Evolutionary conservation across 1,139 yeast genomes (phyloP).

Genomic region (Hansenula sp.): DNA sequence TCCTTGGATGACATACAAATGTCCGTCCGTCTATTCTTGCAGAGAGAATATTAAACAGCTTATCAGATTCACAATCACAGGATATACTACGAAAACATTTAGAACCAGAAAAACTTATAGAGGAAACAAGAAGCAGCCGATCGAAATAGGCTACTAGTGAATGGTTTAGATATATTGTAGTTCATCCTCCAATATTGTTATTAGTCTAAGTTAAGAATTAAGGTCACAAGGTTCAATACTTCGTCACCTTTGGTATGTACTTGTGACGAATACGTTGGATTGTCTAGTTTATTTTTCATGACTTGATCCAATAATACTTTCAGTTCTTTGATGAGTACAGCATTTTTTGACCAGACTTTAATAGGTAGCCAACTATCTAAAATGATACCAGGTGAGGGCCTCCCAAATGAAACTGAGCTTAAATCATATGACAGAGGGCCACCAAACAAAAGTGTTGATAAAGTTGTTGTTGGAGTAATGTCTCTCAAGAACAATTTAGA

Average conservation of each 20-base stretch:
- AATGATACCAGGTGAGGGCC: slow-evolving; percentile 59
- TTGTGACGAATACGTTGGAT: slow-evolving; percentile 26
- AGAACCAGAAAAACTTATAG: no score
- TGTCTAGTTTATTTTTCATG: slow-evolving; percentile 53
- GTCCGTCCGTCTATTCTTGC: no score
- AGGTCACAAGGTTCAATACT: slow-evolving; percentile 31
- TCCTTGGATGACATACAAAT: no score
- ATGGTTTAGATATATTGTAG: no score
- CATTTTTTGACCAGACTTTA: slow-evolving; percentile 91
- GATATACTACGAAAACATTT: no score
- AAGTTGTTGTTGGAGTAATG: slow-evolving; percentile 71
- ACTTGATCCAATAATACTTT: slow-evolving; percentile 63
- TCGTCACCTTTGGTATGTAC: slow-evolving; percentile 24
- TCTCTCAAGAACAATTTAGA: slow-evolving; percentile 68
- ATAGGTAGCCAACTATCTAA: slow-evolving; percentile 81
- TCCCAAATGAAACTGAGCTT: slow-evolving; percentile 30
- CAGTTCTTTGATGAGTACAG: slow-evolving; percentile 72
- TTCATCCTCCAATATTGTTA: no score
- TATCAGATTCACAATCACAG: no score
- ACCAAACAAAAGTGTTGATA: slow-evolving; percentile 75
- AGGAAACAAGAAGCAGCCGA: no score
- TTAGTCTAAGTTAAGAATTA: slow-evolving; percentile 10
- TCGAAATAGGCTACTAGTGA: no score
- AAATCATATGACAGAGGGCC: slow-evolving; percentile 73
- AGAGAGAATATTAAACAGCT: no score